Evolutionary conservation across 495 filamentous ascomycete species (phyloP), one percentile per base, ranked within the genome.

Genomic region (Xylona heveae): DNA sequence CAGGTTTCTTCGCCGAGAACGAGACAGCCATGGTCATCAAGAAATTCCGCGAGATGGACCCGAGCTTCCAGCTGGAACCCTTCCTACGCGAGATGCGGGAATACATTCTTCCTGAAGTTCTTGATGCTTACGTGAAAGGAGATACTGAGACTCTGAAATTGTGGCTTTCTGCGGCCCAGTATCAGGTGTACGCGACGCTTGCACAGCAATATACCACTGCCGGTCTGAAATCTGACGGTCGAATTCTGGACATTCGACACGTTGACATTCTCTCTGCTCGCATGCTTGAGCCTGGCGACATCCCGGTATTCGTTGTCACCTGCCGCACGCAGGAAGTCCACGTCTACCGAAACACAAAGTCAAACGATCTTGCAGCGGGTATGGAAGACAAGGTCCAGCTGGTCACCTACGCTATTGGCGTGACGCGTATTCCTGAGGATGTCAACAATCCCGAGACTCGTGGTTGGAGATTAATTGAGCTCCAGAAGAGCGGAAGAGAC

Each of bases 371-470:
- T 24, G 82, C 83, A 13, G 88, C 88, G n/a, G 88, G 88, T 19
- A 93, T 93, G 81, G 90, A 97, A 51, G 88, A 97, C 54, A 84
- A 78, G 55, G 88, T 97, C 19, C 85, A 94, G 51, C 74, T 90
- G 36, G 88, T 97, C 39, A 94, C 90, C 1, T 97, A 97, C 43
- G 88, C 84, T 26, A 95, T 97, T 42, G 88, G 88, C 33, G 73
- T 95, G 33, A 95, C 88, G 1, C 62, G 88, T 34, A 70, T 92
- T 23, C 66, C 85, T 15, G 88, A 97, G 45, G 88, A 97, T 41
- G 88, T 95, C 34, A 84, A 69, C 58, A 95, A 95, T 53, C 80
- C 81, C 1, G 88, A 97, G 54, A 97, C 88, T 3, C 64, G 82
- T 41, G 88, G 88, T 10, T 97, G 88, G 88, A 68, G 83, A 45